These are phyloP conservation scores for Gaertneriomyces sp. DNA, from an alignment of 192 early-diverging fungal genomes.

Conservation along the genomic window DNA sequence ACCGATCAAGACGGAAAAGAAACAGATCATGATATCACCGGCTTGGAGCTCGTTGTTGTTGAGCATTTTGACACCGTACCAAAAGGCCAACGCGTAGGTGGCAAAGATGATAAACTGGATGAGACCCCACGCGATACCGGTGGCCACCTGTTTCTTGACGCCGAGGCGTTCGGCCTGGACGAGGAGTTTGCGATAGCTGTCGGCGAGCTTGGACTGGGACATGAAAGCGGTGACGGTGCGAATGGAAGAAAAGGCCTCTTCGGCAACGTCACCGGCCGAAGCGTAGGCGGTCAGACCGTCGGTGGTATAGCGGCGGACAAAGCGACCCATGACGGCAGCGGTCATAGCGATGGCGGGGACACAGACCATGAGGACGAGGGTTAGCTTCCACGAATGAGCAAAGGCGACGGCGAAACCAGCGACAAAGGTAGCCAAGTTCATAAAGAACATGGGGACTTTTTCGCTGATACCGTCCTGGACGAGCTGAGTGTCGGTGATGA, in stretches of 20 bases:
- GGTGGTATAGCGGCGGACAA: constrained; percentile 31
- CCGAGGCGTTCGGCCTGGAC: constrained; percentile 28
- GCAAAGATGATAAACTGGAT: constrained; percentile 27
- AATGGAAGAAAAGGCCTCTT: constrained; percentile 41
- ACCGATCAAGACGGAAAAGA: constrained; percentile 87
- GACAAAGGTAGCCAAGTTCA: constrained; percentile 63
- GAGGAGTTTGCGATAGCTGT: constrained; percentile 24
- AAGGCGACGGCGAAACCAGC: constrained; percentile 74
- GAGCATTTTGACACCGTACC: constrained; percentile 56
- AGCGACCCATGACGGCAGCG: constrained; percentile 29
- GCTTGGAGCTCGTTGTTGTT: constrained; percentile 38
- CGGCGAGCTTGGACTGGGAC: constrained; percentile 29
- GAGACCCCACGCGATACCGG: constrained; percentile 38
- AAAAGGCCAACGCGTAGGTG: constrained; percentile 38
- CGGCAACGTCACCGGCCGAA: constrained; percentile 40
- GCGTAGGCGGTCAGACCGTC: constrained; percentile 32
- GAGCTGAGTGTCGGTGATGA: constrained; percentile 79
- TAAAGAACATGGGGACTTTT: constrained; percentile 72
- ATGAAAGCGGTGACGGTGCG: constrained; percentile 46
- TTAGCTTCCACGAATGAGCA: constrained; percentile 66
- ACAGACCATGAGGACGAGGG: constrained; percentile 74
- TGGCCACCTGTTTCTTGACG: constrained; percentile 45
- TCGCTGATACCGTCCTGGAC: constrained; percentile 87
- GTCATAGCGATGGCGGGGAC: constrained; percentile 66
- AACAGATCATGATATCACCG: constrained; percentile 69